Evolutionary conservation across 225 moss, liverwort and hornwort species (phyloP).

Genomic region (Marchantia paleacea): DNA sequence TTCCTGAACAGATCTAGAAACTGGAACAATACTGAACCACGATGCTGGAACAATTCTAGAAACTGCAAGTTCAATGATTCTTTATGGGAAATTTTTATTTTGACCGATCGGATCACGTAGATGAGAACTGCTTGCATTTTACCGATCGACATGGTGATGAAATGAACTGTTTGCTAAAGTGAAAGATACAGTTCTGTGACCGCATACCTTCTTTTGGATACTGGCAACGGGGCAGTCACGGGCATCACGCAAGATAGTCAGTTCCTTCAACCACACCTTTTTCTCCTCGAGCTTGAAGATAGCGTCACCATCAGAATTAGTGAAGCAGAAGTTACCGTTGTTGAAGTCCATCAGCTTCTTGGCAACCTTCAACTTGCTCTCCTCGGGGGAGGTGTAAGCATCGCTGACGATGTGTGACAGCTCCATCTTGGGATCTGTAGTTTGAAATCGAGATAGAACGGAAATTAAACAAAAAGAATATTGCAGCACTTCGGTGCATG

Average conservation of each 20-base stretch:
- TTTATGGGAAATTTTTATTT: no score
- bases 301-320: constrained; percentile 18
- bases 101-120: no score
- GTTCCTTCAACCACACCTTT: constrained; percentile 21
- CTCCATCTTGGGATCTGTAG: constrained; percentile 4
- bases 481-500: not conserved
- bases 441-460: not conserved
- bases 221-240: constrained; percentile 12
- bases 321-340: constrained; percentile 33
- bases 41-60: no score
- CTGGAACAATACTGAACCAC: no score
- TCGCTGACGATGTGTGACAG: constrained; percentile 16
- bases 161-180: no score
- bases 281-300: constrained; percentile 33
- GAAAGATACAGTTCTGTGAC: no score
- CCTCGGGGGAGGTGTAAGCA: constrained; percentile 15
- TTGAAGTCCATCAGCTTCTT: constrained; percentile 18
- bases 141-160: no score
- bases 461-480: not conserved
- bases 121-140: no score
- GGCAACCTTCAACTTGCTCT: constrained; percentile 16
- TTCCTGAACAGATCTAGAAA: no score
- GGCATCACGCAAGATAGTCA: constrained; percentile 28
- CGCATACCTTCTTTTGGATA: not conserved
- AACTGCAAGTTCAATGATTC: no score